phyloP scores from a whole-genome alignment of 768 basidiomycete species.

The Rubroboletus pulcherrimus region DNA sequence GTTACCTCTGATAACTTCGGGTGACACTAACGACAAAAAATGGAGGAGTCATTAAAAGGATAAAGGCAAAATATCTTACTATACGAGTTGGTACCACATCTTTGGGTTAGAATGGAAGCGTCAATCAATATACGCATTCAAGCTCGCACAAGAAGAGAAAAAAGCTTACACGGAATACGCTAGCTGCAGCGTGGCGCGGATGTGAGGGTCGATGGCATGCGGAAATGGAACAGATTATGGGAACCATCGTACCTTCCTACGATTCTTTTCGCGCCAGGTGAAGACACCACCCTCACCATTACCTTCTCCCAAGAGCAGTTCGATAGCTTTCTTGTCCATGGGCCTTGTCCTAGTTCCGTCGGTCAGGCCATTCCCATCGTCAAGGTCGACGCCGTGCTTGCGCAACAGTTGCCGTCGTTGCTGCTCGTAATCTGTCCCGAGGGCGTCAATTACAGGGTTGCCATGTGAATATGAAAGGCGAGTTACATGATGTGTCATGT shows the following conservation, averaged over 20 bases:
- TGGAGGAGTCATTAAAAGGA: conserved; percentile 25
- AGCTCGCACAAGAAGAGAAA: conserved; percentile 16
- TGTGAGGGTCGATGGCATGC: conserved; percentile 23
- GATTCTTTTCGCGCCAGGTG: conserved; percentile 93
- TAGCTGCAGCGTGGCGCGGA: conserved; percentile 45
- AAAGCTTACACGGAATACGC: conserved; percentile 81
- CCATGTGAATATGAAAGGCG: conserved; percentile 3
- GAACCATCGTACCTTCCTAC: conserved; percentile 66
- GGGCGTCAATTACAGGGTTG: conserved; percentile 13
- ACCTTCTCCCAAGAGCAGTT: conserved; percentile 78
- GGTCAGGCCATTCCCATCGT: conserved; percentile 61
- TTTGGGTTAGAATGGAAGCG: conserved; percentile 38
- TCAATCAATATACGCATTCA: conserved; percentile 19
- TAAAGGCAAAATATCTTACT: conserved; percentile 49
- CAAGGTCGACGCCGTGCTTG: conserved; percentile 94
- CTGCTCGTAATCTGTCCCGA: conserved; percentile 79
- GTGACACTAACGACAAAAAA: conserved; percentile 60
- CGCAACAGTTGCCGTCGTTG: conserved; percentile 83
- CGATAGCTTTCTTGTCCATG: conserved; percentile 78
- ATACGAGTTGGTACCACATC: conserved; percentile 84
- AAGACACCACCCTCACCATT: conserved; percentile 82
- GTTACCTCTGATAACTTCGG: conserved; percentile 85
- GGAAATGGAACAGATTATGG: conserved; percentile 30
- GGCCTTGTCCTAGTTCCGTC: conserved; percentile 74
- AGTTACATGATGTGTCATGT: conserved; percentile 85